Percentiles rank a stretch among this genome's conserved stretches.
Evolutionary conservation across 1,284 basidiomycete genomes (phyloP).

Genomic region (Cryptococcus sp.): DNA sequence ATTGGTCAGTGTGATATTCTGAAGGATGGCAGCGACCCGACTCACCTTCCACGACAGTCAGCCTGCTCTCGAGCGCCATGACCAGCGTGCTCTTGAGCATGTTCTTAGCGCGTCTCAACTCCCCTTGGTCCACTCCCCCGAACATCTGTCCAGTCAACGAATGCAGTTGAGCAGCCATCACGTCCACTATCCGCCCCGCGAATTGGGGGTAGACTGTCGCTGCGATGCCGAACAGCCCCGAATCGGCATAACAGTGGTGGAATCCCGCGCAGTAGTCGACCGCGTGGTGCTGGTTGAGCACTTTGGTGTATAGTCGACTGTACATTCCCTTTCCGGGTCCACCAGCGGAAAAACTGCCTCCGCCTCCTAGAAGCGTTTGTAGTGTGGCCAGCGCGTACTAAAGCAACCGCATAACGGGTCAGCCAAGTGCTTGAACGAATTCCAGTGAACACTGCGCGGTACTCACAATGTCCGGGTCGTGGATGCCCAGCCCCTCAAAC

Average conservation of each 20-base stretch:
- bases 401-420: no score
- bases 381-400: slow-evolving; percentile 87
- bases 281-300: slow-evolving; percentile 90
- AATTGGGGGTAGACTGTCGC: slow-evolving; percentile 78
- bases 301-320: slow-evolving; percentile 94
- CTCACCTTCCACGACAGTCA: slow-evolving; percentile 84
- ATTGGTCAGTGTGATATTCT: neutral
- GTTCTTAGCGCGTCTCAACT: slow-evolving; percentile 88
- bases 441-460: neutral
- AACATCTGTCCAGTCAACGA: slow-evolving; percentile 53
- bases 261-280: slow-evolving; percentile 97
- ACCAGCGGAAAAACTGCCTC: slow-evolving; percentile 93
- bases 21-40: neutral
- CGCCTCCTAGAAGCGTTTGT: slow-evolving; percentile 92
- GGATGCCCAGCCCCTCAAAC: slow-evolving; percentile 89
- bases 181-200: slow-evolving; percentile 70
- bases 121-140: slow-evolving; percentile 54
- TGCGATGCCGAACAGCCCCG: slow-evolving; percentile 89
- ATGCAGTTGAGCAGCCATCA: slow-evolving; percentile 77
- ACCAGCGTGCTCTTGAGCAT: slow-evolving; percentile 91
- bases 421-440: neutral
- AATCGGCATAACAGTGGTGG: slow-evolving; percentile 97
- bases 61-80: slow-evolving; percentile 91
- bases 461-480: slow-evolving; percentile 79
- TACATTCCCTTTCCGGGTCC: slow-evolving; percentile 99